Evolutionary conservation across 768 basidiomycete genomes (phyloP), one percentile per base, ranked within the genome.

Genomic region (Tylopilus rubrobrunneus): DNA sequence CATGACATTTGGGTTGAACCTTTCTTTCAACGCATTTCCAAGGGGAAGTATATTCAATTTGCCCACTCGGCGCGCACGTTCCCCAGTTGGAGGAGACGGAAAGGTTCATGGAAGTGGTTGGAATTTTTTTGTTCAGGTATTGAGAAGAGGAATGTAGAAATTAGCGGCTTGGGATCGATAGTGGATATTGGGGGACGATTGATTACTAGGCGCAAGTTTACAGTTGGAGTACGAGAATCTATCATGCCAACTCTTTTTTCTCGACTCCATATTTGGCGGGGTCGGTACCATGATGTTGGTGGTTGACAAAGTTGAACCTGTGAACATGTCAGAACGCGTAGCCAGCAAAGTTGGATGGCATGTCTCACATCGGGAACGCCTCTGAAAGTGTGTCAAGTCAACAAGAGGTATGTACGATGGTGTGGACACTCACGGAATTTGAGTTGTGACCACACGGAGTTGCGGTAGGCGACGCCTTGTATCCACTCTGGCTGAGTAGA

Each of bases 291-390:
- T 96, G 94, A 67, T 83, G 73, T 41, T 84, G 85, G 70, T 97
- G 94, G 70, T 95, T 88, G 62, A 95, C 94, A 46, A 98, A 76
- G 76, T 98, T 98, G 74, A 98, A 83, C n/a, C n/a, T n/a, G n/a
- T n/a, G n/a, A n/a, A n/a, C n/a, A n/a, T n/a, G n/a, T n/a, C n/a
- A 66, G 3, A 42, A 34, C 36, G n/a, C 19, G 42, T 14, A 6
- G 29, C 9, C n/a, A n/a, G n/a, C 4, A 29, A 1, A 43, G 25
- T 53, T 59, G 25, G 51, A 7, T 12, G 12, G 55, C 23, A 33
- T 10, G 29, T 67, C 85, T 70, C 66, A 88, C 89, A 90, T 89
- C 23, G 88, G 90, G 69, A 93, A 84, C 37, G 78, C 76, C 59
- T 81, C 87, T 89, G 65, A 10, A 48, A 52, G 60, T 23, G 34